Evolutionary conservation across 805 yeast species (phyloP), one percentile per base, ranked within the genome.

Genomic region (Hermanozyma aechmeae): DNA sequence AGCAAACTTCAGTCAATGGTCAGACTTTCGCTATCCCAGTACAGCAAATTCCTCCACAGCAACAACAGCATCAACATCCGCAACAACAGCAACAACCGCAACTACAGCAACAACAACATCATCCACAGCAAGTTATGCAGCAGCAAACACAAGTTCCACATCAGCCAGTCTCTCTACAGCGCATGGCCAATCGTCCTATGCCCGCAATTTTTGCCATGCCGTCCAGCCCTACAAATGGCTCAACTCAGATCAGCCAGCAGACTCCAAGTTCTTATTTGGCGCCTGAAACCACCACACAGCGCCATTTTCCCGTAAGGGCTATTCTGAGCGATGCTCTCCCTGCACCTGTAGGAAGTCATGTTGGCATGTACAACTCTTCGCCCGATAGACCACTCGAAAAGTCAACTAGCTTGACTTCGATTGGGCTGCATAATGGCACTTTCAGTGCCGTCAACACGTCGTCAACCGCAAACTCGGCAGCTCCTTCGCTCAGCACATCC

Each of bases 401-500:
- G 30, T 53, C 55, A 25, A 49, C 43, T 23, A 46, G 55, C 25
- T 43, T 49, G 19, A 40, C 57, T 2, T 45, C 52, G 26, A 44
- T 55, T 17, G 39, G 40, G 5, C 44, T 53, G 6, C 30, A 27
- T 20, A 27, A 33, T 18, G 38, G 40, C 29, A 35, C 53, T 16
- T 55, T 57, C 35, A 46, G 54, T 32, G 46, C 43, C 16, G 18
- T 42, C 9, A 43, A 46, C 23, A 43, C 47, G 16, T 28, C 35
- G 8, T 50, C 53, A 15, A 45, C 56, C 4, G 44, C 51, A 26
- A 50, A 43, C 32, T 46, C 55, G 9, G 39, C 53, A 5, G 25
- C 35, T 22, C 56, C 45, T 19, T 50, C 58, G 18, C 44, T 56
- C 15, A 46, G 54, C 33, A 56, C 63, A 5, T 50, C 58, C n/a